Evolutionary conservation across 2,329 filamentous ascomycete genomes (phyloP).

Genomic region (Cryphonectria naterciae): DNA sequence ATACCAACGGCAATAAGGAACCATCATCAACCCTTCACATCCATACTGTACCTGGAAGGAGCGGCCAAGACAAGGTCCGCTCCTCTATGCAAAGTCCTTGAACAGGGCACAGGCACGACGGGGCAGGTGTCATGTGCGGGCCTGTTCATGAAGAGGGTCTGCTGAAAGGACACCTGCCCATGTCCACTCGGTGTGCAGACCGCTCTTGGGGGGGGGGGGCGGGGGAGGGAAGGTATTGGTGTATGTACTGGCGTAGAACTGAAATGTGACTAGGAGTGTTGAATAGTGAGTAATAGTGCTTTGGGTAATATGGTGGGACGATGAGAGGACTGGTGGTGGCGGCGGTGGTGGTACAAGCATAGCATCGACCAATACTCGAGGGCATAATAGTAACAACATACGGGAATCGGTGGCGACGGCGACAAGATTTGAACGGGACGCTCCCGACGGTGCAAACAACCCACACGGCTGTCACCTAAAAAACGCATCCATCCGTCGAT

Average conservation of each 20-base stretch:
- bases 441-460: conserved; percentile 4
- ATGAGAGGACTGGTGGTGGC: background rate
- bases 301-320: background rate
- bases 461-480: conserved; percentile 5
- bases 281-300: background rate
- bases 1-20: background rate
- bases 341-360: background rate
- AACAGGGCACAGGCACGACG: conserved; percentile 2
- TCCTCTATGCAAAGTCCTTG: background rate
- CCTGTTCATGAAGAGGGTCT: background rate
- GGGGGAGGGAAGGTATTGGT: background rate
- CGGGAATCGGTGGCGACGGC: background rate
- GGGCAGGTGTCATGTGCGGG: background rate
- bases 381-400: background rate
- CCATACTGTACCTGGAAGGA: conserved; percentile 15
- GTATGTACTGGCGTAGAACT: background rate
- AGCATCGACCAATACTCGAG: background rate
- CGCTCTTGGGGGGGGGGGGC: background rate
- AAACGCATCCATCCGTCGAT: background rate
- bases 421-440: background rate
- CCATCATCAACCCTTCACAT: background rate
- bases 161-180: background rate
- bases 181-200: background rate
- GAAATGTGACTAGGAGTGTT: background rate
- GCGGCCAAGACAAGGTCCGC: conserved; percentile 3